Base-by-base conservation (phyloP, 176 grass and related monocot species). In the Aechmea fasciata region DNA sequence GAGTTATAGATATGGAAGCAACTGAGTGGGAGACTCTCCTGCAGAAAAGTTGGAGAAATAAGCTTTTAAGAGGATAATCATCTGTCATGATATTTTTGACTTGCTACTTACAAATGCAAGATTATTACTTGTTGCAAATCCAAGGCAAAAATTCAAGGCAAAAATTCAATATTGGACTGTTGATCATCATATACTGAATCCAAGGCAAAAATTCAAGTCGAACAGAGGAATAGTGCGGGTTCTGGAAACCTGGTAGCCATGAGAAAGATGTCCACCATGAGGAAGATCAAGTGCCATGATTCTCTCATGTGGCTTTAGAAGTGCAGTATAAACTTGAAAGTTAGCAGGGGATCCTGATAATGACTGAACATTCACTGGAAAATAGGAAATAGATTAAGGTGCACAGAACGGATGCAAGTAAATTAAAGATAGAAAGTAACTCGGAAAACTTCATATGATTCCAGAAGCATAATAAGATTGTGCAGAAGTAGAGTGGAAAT, bases 281-380 rank as follows among this genome's bases (percentile, higher is more conserved):
- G 95, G 95, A 75, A 99, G 84, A 94, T 99, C 95, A 50, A 99
- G 85, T 69, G 95, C 84, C 95, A 99, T 99, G 64, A 99, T 99
- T 75, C 95, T 88, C 17, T 99, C 95, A 87, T 99, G 95, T 81
- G 95, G 95, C 80, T 93, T 99, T 80, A 94, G 81, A 47, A 99
- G 80, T 0, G 90, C 95, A 14, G 95, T 99, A 83, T 99, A 99
- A 11, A 99, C 95, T 24, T 99, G 95, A 82, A 99, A 99, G 66
- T 99, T 99, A 13, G 95, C 20, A 68, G 95, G 95, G 59, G 95
- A 99, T 52, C 95, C 95, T 2, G 95, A 99, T 17, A 99, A 82
- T 25, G 95, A 78, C 70, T 99, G 95, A 63, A 99, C 95, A 90
- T 99, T 99, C 68, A 99, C 95, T 99, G 63, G 48, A 85, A 54